Base-by-base conservation (phyloP, 1,139 yeast species). In the Pichia sp. region DNA sequence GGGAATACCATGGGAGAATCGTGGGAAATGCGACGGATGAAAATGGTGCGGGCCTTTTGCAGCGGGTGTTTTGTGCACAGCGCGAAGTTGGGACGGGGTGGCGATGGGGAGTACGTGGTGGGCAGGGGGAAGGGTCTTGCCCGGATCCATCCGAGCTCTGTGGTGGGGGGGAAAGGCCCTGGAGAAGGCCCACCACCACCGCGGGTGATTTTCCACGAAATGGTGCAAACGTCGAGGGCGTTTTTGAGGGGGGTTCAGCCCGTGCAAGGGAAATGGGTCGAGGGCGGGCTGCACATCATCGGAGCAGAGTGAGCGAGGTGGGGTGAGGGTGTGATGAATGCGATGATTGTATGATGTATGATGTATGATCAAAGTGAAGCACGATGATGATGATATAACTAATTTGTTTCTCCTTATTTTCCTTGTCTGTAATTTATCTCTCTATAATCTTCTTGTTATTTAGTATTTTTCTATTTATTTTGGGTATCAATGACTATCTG, bases 241-340 rank as follows among this genome's bases (percentile, higher is more conserved):
- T 93, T 81, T 66, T 87, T 93, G 88, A 72, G 97, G 52, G 89
- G 86, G 59, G 87, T 96, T 64, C 76, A 89, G 75, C 80, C 85
- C 0, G 72, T 93, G 6, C 78, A 83, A 46, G 81, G 77, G 52
- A 62, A 62, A 44, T 83, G 89, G 88, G 64, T 86, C 7, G 41
- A 22, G 42, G 63, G 65, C 5, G 87, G 84, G 57, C 73, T 80
- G 43, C 4, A 14, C 5, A 41, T 22, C 10, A 2, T 41, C 60
- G 88, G 87, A 1, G 84, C 86, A 11, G 90, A 84, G 61, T 81
- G 41, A 36, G 41, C 41, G 41, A 36, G 41, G 74, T 60, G 79
- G 67, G 44, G 47, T 46, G 33, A 49, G 45, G 22, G 11, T 11
- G 41, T 30, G 19, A 27, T 29, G 44, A 22, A 22, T 19, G 16